Base-by-base conservation (phyloP, 176 grass and related monocot species). In the Guadua angustifolia region DNA sequence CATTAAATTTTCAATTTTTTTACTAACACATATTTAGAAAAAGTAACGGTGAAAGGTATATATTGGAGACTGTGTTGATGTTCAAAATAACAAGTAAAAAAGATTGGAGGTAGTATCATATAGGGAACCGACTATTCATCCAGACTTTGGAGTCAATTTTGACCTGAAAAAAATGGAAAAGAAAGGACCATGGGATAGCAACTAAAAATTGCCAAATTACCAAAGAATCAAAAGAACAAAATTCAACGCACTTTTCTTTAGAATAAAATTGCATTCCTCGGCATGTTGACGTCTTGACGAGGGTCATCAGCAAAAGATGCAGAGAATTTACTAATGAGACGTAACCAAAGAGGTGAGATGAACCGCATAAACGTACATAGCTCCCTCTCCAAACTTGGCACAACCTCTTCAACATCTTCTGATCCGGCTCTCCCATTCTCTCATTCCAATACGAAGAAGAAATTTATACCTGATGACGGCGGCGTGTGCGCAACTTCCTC, bases 331-430 rank as follows among this genome's bases (percentile, higher is more conserved):
- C 25, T 4, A 25, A 14, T 59, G 2, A 43, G 66, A 68, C 13
- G 49, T 25, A 24, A 64, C 12, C 6, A 43, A 44, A 71, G 38
- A 78, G 17, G 19, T 19, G n/a, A 72, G 40, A 85, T 29, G 40
- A 85, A 33, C 22, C 13, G 12, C 35, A n/a, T 15, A 19, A 14
- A 78, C 88, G 24, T 86, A 97, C 92, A 74, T 98, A 95, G 92
- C 82, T 98, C 82, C 95, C 95, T 62, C 81, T 88, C 95, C 95
- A 98, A 55, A 98, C 91, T 91, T 84, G 85, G 71, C 95, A 95
- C n/a, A 93, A 75, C 79, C 92, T 90, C 85, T 55, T 29, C n/a
- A 93, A 75, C 79, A 91, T 90, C 85, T 55, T 29, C 29, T 73
- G 45, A n/a, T 80, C 82, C 19, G 71, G 71, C 35, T 82, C 83